Conservation (phyloP, 2,329 filamentous ascomycete species). For the Septoria petroselini region DNA sequence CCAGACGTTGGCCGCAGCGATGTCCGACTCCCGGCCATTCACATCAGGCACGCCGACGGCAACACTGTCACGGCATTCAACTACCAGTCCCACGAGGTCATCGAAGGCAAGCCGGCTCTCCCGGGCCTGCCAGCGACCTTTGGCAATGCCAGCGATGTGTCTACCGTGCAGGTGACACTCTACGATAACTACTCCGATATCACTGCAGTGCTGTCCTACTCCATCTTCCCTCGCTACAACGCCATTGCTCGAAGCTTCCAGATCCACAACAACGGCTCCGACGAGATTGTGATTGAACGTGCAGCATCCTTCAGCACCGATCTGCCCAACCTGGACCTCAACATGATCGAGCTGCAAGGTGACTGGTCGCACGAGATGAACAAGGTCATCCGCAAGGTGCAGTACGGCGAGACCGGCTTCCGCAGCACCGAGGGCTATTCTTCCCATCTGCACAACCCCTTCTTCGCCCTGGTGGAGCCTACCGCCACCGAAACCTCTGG, state of each 20-base stretch:
- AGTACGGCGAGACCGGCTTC: conserved; percentile 56
- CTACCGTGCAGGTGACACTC: conserved; percentile 57
- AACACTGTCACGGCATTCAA: conserved; percentile 58
- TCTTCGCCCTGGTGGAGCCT: conserved; percentile 57
- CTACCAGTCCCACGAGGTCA: conserved; percentile 57
- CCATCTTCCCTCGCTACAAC: conserved; percentile 60
- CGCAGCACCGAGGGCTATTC: conserved; percentile 61
- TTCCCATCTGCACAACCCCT: conserved; percentile 63
- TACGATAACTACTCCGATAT: conserved; percentile 59
- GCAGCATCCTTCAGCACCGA: conserved; percentile 62
- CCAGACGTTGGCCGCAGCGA: conserved; percentile 64
- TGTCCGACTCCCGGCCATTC: conserved; percentile 59
- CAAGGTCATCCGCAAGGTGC: conserved; percentile 54
- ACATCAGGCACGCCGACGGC: conserved; percentile 58
- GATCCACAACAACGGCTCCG: conserved; percentile 57
- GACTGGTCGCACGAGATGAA: conserved; percentile 60
- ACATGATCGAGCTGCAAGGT: conserved; percentile 58
- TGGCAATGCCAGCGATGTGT: conserved; percentile 54
- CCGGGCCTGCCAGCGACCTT: conserved; percentile 59
- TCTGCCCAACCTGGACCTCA: conserved; percentile 57
- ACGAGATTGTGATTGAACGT: conserved; percentile 40
- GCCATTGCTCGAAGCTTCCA: conserved; percentile 61
- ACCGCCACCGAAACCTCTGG: conserved; percentile 59
- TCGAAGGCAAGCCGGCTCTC: conserved; percentile 56
- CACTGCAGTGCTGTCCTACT: conserved; percentile 60